Evolutionary conservation across 1,139 yeast genomes (phyloP).

Genomic region (Magnusiomyces fungicola): DNA sequence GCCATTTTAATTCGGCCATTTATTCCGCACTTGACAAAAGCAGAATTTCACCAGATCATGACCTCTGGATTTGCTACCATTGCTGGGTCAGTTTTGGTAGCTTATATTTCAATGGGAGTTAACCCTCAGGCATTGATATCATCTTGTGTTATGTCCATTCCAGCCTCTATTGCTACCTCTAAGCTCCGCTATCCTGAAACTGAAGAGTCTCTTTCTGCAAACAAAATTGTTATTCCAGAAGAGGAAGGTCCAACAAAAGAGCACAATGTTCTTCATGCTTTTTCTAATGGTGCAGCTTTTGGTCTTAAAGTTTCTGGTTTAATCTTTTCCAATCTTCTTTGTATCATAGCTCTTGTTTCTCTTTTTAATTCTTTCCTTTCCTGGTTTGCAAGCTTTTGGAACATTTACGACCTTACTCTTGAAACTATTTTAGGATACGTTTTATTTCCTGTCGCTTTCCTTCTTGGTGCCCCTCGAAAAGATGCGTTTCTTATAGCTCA

Average conservation of each 20-base stretch:
- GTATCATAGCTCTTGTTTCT: constrained; percentile 58
- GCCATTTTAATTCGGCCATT: constrained; percentile 58
- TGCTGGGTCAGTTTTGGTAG: constrained; percentile 58
- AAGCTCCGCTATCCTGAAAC: constrained; percentile 58
- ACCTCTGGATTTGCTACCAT: constrained; percentile 62
- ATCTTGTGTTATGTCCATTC: constrained; percentile 66
- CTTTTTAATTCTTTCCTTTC: constrained; percentile 51
- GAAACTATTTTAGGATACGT: constrained; percentile 54
- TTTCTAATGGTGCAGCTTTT: constrained; percentile 54
- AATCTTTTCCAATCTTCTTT: constrained; percentile 53
- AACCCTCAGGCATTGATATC: constrained; percentile 59
- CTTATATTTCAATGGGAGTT: constrained; percentile 58
- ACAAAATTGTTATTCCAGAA: constrained; percentile 44
- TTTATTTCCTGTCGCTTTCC: constrained; percentile 55
- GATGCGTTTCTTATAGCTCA: constrained; percentile 47
- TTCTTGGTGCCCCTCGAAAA: constrained; percentile 52
- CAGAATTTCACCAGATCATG: constrained; percentile 61
- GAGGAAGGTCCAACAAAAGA: constrained; percentile 41
- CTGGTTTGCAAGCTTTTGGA: constrained; percentile 61
- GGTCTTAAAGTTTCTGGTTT: constrained; percentile 56
- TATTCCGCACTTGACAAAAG: constrained; percentile 52
- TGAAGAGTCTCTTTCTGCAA: constrained; percentile 48
- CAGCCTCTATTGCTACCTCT: constrained; percentile 58
- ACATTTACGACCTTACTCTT: constrained; percentile 39
- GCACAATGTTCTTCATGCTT: constrained; percentile 56